Evolutionary conservation across 805 yeast species (phyloP), one percentile per base, ranked within the genome.

Genomic region (Metschnikowia picachoensis): DNA sequence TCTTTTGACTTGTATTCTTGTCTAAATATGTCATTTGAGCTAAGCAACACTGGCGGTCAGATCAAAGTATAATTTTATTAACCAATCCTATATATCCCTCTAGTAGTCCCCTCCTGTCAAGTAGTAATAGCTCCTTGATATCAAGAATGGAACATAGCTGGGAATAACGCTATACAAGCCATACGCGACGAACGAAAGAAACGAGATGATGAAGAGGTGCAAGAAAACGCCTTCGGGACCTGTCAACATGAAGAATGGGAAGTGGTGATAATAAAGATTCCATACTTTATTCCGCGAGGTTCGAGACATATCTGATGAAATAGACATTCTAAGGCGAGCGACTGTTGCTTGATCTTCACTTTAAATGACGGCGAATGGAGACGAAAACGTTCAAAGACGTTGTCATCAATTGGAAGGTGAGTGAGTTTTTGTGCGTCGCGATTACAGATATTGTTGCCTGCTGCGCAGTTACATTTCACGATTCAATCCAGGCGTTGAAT

Each of bases 241-340:
- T 20, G 81, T 76, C 64, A 76, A 66, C 80, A 76, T 76, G 60
- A 62, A 68, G 51, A 68, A 69, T 12, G 81, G 81, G 48, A 76
- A 67, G 51, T 68, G 68, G 60, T 66, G 66, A 60, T 69, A 75
- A 60, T 74, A 73, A 35, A 59, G 49, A 37, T 50, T 49, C 58
- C 57, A 53, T 30, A 46, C 25, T 25, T 37, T 50, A n/a, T 31
- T 37, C 37, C 33, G 42, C n/a, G 49, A 35, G 30, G 35, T 15
- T 33, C 41, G 43, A 15, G 46, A 20, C 47, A 38, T 43, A 32
- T 39, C 35, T 16, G 8, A 29, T 20, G 14, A 33, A 14, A 14
- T 34, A 9, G 35, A 29, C 11, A 8, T 11, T 33, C 29, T 14
- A 14, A 12, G 10, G 16, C 8, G 14, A 35, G 37, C 37, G 37